phyloP scores from a whole-genome alignment of 768 basidiomycete species.

The Macrolepiota fuliginosa region DNA sequence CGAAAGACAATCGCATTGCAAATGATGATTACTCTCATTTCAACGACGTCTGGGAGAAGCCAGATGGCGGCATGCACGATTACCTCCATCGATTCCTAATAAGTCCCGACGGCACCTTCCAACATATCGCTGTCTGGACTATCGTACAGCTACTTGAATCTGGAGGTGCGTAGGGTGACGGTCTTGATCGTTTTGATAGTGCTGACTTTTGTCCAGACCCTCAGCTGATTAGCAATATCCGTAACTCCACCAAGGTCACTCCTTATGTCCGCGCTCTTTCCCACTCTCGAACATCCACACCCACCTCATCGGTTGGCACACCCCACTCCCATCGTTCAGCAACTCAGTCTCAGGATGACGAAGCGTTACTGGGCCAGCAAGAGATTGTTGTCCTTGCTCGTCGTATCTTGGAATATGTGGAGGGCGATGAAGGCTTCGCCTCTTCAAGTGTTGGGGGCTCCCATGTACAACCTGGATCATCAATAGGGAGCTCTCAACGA shows the following conservation, averaged over 20 bases:
- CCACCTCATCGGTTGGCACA: slow-evolving; percentile 71
- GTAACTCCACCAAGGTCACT: slow-evolving; percentile 74
- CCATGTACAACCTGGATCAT: slow-evolving; percentile 69
- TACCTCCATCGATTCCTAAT: slow-evolving; percentile 94
- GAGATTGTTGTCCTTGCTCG: slow-evolving; percentile 87
- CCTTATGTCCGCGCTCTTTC: slow-evolving; percentile 87
- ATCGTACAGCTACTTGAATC: slow-evolving; percentile 97
- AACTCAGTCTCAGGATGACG: slow-evolving; percentile 59
- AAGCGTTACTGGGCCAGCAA: slow-evolving; percentile 82
- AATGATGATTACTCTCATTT: slow-evolving; percentile 92
- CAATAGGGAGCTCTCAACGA: slow-evolving; percentile 57
- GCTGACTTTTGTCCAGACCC: slow-evolving; percentile 52
- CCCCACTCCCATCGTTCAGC: slow-evolving; percentile 69
- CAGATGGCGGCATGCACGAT: slow-evolving; percentile 94
- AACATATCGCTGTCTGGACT: slow-evolving; percentile 99
- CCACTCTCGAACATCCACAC: slow-evolving; percentile 64
- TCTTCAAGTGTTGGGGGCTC: slow-evolving; percentile 63
- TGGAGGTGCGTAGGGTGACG: slow-evolving; percentile 52
- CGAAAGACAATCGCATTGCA: slow-evolving; percentile 64
- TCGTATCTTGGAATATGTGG: slow-evolving; percentile 85
- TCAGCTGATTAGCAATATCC: slow-evolving; percentile 87
- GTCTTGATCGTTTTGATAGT: not conserved
- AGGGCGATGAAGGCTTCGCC: slow-evolving; percentile 64
- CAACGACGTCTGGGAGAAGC: slow-evolving; percentile 97
- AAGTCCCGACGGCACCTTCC: slow-evolving; percentile 95